Evolutionary conservation across 2,329 filamentous ascomycete genomes (phyloP), one percentile per base, ranked within the genome.

Genomic region (Stagonosporopsis rhizophila): DNA sequence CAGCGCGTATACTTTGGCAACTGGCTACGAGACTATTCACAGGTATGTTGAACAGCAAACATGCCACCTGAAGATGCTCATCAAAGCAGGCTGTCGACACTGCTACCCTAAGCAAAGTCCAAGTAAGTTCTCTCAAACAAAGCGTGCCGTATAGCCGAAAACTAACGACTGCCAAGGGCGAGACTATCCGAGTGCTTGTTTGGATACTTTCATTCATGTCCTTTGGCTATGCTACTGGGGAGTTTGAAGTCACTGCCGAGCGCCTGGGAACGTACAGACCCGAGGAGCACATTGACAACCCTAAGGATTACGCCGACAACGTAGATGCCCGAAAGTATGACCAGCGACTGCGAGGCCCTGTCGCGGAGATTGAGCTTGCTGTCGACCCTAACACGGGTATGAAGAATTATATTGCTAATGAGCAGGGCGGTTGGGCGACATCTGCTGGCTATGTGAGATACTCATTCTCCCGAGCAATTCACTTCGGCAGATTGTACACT

Each of bases 331-430:
- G 91, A 58, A 85, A 89, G 67, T 92, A 86, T 69, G 95, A 98
- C 73, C 79, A 83, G 34, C 88, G 95, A 23, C 85, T 98, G 7
- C 89, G 95, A 46, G 90, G 88, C 1, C 93, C 93, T 0, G 87
- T 98, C 8, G 62, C 68, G 17, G 76, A 77, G 6, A 70, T 75
- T 32, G 80, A 82, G 60, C 69, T 82, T 12, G 77, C 76, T 4
- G 67, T 82, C 9, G 80, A 82, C 60, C 74, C 70, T 15, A 61
- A 77, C 6, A 45, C 34, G 69, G 93, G 93, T n/a, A 96, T 99
- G 94, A 99, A 98, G 78, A 98, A 98, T 75, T 99, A 99, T 76
- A 98, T 99, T 65, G 88, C 94, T 58, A 98, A 97, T 69, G 94
- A 98, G 74, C 81, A 79, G 14, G 91, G 92, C 4, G 84, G 86